Evolutionary conservation across 108 stramenopile species (phyloP).

Genomic region (Mediolabrus comicus): DNA sequence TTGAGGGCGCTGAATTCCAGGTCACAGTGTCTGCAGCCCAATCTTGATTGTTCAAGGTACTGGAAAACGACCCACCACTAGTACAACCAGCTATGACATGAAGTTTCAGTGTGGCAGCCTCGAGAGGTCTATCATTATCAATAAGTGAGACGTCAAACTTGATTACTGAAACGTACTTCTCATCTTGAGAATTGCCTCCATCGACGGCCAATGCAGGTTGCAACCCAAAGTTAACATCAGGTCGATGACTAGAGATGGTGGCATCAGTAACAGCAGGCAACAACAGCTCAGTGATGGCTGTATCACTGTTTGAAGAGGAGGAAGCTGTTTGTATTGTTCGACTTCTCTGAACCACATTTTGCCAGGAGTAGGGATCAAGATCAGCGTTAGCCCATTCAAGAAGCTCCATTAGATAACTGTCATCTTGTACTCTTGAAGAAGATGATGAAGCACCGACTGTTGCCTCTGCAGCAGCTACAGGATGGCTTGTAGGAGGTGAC

Average conservation of each 20-base stretch:
- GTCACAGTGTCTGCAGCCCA: slow-evolving; percentile 8
- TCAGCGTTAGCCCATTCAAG: slow-evolving; percentile 29
- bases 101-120: background rate
- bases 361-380: background rate
- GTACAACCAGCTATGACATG: slow-evolving; percentile 8
- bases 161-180: slow-evolving; percentile 11
- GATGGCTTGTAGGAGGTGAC: too few relatives aligned
- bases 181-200: slow-evolving; percentile 11
- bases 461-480: too few relatives aligned
- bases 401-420: slow-evolving; percentile 11
- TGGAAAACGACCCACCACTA: slow-evolving; percentile 10
- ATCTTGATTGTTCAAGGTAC: background rate
- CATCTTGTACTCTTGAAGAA: background rate
- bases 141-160: slow-evolving; percentile 21
- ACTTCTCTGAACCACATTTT: background rate
- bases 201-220: slow-evolving; percentile 27
- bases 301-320: background rate
- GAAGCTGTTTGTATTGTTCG: too few relatives aligned
- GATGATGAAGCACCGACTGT: background rate
- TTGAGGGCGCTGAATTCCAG: slow-evolving; percentile 12
- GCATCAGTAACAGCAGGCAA: slow-evolving; percentile 16
- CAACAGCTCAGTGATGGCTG: background rate
- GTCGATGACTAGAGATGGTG: slow-evolving; percentile 17
- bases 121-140: background rate
- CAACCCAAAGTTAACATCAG: slow-evolving; percentile 8